Conservation (phyloP, 805 yeast genomes). For the Metschnikowia henanensis region DNA sequence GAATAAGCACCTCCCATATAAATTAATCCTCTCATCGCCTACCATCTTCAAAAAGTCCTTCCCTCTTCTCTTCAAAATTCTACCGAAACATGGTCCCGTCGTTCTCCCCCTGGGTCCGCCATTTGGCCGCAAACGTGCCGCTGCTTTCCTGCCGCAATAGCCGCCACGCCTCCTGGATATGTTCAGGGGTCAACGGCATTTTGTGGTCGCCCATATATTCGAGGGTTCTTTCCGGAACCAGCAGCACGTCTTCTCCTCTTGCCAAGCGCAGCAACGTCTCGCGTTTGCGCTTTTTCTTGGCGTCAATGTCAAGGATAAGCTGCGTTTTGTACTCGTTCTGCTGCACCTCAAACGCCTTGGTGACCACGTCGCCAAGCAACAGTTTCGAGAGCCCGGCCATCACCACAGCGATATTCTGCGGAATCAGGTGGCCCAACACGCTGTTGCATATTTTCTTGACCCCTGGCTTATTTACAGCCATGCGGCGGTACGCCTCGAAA, state of each 20-base stretch:
- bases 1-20: too few species aligned
- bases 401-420: constrained; percentile 76
- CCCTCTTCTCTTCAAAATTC: too few species aligned
- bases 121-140: constrained; percentile 58
- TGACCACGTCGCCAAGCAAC: constrained; percentile 87
- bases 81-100: constrained; percentile 65
- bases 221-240: constrained; percentile 23
- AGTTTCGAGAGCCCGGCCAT: constrained; percentile 86
- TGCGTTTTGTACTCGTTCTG: constrained; percentile 49
- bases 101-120: constrained; percentile 70
- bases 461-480: constrained; percentile 59
- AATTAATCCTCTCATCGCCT: too few species aligned
- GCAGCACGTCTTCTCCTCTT: constrained; percentile 30
- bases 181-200: constrained; percentile 77
- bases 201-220: constrained; percentile 42
- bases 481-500: constrained; percentile 83
- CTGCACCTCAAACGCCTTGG: constrained; percentile 74
- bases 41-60: too few species aligned
- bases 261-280: constrained; percentile 39
- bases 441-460: constrained; percentile 80
- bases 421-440: constrained; percentile 75
- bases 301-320: constrained; percentile 35
- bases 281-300: constrained; percentile 35
- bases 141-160: constrained; percentile 66
- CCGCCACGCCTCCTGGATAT: constrained; percentile 88